Evolutionary conservation across 345 rosid genomes (phyloP).

Genomic region (Psidium guajava): DNA sequence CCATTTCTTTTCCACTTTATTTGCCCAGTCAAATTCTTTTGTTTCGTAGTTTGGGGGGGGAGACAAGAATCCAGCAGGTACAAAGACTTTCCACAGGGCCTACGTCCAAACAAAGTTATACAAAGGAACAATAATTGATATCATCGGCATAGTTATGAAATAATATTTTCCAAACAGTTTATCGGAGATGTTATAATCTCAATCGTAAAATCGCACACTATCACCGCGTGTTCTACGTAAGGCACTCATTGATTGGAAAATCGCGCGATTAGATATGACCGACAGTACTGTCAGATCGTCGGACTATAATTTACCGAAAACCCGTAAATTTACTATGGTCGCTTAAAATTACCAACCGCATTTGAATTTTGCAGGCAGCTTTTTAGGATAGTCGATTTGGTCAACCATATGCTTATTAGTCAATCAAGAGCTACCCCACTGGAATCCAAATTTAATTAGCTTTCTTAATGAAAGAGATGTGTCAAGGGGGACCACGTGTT

Average conservation of each 20-base stretch:
- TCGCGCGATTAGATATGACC: too few relatives aligned
- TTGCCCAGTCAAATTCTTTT: background rate
- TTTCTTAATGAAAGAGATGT: background rate
- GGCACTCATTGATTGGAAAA: too few relatives aligned
- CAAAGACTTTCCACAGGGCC: background rate
- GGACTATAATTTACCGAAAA: background rate
- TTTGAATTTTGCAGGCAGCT: background rate
- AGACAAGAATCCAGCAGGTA: background rate
- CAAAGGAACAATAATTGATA: fast-evolving
- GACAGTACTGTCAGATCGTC: too few relatives aligned
- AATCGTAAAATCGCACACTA: too few relatives aligned
- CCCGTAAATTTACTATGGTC: too few relatives aligned
- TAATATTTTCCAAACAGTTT: too few relatives aligned
- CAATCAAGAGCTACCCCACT: background rate
- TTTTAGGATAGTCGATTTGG: background rate
- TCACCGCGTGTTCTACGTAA: too few relatives aligned
- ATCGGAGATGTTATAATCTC: too few relatives aligned
- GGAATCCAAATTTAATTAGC: background rate
- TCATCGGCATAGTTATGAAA: background rate
- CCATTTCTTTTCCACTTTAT: background rate
- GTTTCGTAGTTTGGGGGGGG: background rate
- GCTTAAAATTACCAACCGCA: too few relatives aligned
- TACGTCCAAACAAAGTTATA: background rate
- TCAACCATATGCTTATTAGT: background rate
- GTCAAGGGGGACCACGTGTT: background rate